phyloP scores from a whole-genome alignment of 192 early-diverging fungal species.

The Coemansia sp. region DNA sequence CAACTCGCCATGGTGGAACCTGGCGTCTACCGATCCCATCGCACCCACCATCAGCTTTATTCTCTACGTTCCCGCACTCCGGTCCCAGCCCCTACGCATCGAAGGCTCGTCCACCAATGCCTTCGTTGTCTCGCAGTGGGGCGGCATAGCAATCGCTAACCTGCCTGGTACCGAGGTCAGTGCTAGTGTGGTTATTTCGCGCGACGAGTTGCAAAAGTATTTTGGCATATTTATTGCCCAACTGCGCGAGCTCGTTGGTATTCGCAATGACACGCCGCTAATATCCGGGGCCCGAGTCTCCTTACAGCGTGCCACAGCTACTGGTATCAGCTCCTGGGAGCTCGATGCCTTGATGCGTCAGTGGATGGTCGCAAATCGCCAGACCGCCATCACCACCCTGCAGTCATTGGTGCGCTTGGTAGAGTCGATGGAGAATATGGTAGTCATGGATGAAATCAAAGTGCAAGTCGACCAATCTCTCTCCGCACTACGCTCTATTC shows the following conservation, averaged over 20 bases:
- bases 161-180: slow-evolving; percentile 18
- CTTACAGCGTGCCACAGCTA: slow-evolving; percentile 50
- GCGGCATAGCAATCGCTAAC: slow-evolving; percentile 78
- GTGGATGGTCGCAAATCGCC: slow-evolving; percentile 72
- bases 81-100: slow-evolving; percentile 72
- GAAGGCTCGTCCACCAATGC: slow-evolving; percentile 64
- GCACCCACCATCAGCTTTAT: slow-evolving; percentile 88
- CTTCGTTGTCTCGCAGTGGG: slow-evolving; percentile 94
- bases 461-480: slow-evolving; percentile 61
- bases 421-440: slow-evolving; percentile 84
- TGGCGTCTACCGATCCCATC: slow-evolving; percentile 82
- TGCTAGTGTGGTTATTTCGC: slow-evolving; percentile 27
- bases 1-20: slow-evolving; percentile 96
- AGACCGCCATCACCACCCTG: slow-evolving; percentile 74
- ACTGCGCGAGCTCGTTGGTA: slow-evolving; percentile 79
- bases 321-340: slow-evolving; percentile 82
- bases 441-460: slow-evolving; percentile 86
- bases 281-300: slow-evolving; percentile 16
- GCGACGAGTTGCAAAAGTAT: slow-evolving; percentile 64
- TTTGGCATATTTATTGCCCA: slow-evolving; percentile 84
- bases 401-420: slow-evolving; percentile 79
- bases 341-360: slow-evolving; percentile 72
- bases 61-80: slow-evolving; percentile 75
- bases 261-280: slow-evolving; percentile 58
- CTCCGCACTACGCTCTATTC: slow-evolving; percentile 34